Percentiles rank a stretch among this genome's conserved stretches.
These are phyloP conservation scores for Colletotrichum phormii DNA, from an alignment of 2,329 filamentous ascomycete species.

Conservation along the genomic window DNA sequence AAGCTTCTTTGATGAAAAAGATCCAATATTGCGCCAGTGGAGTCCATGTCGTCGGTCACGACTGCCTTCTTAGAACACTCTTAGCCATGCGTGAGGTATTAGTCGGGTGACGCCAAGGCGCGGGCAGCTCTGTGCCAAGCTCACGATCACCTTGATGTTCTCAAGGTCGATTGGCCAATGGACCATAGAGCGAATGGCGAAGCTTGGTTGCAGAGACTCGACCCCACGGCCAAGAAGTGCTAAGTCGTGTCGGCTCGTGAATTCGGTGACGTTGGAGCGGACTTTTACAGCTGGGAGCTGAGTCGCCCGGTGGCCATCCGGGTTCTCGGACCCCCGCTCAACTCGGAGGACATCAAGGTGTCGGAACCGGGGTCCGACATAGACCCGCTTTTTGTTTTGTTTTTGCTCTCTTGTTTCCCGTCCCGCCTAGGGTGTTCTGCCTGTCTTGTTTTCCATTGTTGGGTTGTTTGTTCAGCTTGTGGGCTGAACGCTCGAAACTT, in stretches of 20 bases:
- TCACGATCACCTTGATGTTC: slow-evolving; percentile 21
- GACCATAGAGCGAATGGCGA: background rate
- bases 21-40: slow-evolving; percentile 11
- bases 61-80: slow-evolving; percentile 6
- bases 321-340: slow-evolving; percentile 32
- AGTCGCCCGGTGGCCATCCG: slow-evolving; percentile 27
- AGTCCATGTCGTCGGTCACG: slow-evolving; percentile 16
- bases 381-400: slow-evolving; percentile 25
- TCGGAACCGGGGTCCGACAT: slow-evolving; percentile 25
- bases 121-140: slow-evolving; percentile 30
- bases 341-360: slow-evolving; percentile 25
- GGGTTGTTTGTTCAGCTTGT: background rate
- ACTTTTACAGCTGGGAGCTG: slow-evolving; percentile 8
- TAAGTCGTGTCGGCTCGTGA: slow-evolving; percentile 26
- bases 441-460: background rate
- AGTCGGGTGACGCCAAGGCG: slow-evolving; percentile 33
- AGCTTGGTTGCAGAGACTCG: background rate
- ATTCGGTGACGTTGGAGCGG: slow-evolving; percentile 8
- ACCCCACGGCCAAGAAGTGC: slow-evolving; percentile 35
- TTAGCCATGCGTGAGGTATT: slow-evolving; percentile 19
- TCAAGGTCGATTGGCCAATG: slow-evolving; percentile 7
- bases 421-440: background rate
- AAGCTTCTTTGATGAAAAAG: slow-evolving; percentile 18
- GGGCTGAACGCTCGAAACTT: background rate
- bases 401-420: background rate